phyloP scores from a whole-genome alignment of 2,329 filamentous ascomycete species.

The Paecilomyces dactylethromorphus region DNA sequence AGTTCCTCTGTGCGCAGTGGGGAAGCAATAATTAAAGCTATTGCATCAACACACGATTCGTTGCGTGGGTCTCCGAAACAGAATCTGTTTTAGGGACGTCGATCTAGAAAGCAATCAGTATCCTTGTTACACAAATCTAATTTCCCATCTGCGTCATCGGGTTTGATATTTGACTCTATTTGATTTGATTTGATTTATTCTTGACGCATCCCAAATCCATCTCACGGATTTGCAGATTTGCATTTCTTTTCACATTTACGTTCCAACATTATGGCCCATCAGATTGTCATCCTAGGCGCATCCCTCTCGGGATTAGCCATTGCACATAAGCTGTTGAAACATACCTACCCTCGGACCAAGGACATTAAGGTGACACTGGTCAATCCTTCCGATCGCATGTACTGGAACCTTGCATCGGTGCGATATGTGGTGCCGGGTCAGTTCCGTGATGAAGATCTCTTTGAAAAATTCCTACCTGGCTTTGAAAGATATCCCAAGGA shows the following conservation, averaged over 20 bases:
- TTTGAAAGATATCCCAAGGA: slow-evolving; percentile 2
- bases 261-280: not conserved
- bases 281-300: slow-evolving; percentile 5
- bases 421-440: slow-evolving; percentile 1
- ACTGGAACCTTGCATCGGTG: slow-evolving; percentile 5
- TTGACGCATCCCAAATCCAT: not conserved
- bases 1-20: not conserved
- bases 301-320: slow-evolving; percentile 2
- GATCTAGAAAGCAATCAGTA: not conserved
- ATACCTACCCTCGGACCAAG: not conserved
- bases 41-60: not conserved
- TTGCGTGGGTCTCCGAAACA: not conserved
- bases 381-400: slow-evolving; percentile 3
- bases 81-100: not conserved
- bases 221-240: not conserved
- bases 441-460: slow-evolving; percentile 4
- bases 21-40: not conserved
- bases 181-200: not conserved
- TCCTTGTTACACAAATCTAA: not conserved
- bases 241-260: not conserved
- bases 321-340: slow-evolving; percentile 5
- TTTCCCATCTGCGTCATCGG: not conserved
- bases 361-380: slow-evolving; percentile 4
- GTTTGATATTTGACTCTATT: not conserved
- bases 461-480: slow-evolving; percentile 3